These are phyloP conservation scores for Penicillium sp. DNA, from an alignment of 2,329 filamentous ascomycete genomes.

Conservation along the genomic window DNA sequence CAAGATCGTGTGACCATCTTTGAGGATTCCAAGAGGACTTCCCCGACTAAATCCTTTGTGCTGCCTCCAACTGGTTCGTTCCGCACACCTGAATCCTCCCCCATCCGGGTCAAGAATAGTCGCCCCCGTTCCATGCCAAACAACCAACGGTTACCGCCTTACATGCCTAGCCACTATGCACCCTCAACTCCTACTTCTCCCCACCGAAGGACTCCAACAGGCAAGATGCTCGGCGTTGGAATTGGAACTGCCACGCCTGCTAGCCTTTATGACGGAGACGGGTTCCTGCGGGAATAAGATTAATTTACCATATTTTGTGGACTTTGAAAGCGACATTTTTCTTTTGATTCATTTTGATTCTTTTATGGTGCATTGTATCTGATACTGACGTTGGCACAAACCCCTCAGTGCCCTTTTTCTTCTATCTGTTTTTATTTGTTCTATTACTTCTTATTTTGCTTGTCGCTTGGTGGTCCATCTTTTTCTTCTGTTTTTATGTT, in stretches of 20 bases:
- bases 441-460: background rate
- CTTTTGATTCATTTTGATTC: background rate
- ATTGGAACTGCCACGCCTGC: slow-evolving; percentile 40
- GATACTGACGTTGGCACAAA: background rate
- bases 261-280: slow-evolving; percentile 48
- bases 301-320: background rate
- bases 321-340: background rate
- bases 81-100: slow-evolving; percentile 15
- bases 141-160: slow-evolving; percentile 17
- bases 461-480: slow-evolving; percentile 5
- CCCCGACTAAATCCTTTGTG: slow-evolving; percentile 9
- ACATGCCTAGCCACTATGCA: slow-evolving; percentile 12
- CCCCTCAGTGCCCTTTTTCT: background rate
- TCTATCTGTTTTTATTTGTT: background rate
- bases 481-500: slow-evolving; percentile 1
- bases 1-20: slow-evolving; percentile 38
- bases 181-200: slow-evolving; percentile 16
- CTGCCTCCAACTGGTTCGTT: slow-evolving; percentile 11
- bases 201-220: slow-evolving; percentile 25
- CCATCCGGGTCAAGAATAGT: slow-evolving; percentile 13
- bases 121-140: slow-evolving; percentile 15
- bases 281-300: slow-evolving; percentile 38
- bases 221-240: slow-evolving; percentile 29
- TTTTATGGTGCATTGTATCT: background rate
- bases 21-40: slow-evolving; percentile 34